Conservation (phyloP, 768 basidiomycete species). For the Hortiboletus campestris region DNA sequence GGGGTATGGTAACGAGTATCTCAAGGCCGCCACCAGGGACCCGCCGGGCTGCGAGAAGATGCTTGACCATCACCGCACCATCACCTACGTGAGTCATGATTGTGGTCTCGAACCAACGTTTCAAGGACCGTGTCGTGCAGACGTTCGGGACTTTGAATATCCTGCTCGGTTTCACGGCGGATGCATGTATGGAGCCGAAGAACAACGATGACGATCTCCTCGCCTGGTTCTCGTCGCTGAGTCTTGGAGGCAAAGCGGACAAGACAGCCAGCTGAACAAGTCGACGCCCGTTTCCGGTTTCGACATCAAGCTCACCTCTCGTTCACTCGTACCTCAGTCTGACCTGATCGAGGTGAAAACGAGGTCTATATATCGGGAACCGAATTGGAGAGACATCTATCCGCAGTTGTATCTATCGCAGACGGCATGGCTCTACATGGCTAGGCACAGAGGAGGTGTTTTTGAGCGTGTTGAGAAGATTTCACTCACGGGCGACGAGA, state of each 20-base stretch:
- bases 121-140: slow-evolving; percentile 32
- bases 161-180: slow-evolving; percentile 58
- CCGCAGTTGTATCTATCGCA: slow-evolving; percentile 70
- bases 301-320: slow-evolving; percentile 25
- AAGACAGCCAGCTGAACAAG: background rate
- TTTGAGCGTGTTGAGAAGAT: slow-evolving; percentile 52
- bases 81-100: slow-evolving; percentile 52
- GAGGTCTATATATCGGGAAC: slow-evolving; percentile 24
- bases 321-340: slow-evolving; percentile 34
- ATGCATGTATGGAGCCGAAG: slow-evolving; percentile 34
- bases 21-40: slow-evolving; percentile 50
- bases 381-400: slow-evolving; percentile 60
- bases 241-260: slow-evolving; percentile 7
- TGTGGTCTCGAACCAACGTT: background rate
- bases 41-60: slow-evolving; percentile 48
- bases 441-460: slow-evolving; percentile 51
- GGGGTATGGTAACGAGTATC: slow-evolving; percentile 61
- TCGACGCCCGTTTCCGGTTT: slow-evolving; percentile 6
- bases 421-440: slow-evolving; percentile 60
- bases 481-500: slow-evolving; percentile 33
- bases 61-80: slow-evolving; percentile 60
- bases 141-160: slow-evolving; percentile 56
- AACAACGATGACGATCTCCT: slow-evolving; percentile 25
- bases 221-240: slow-evolving; percentile 24
- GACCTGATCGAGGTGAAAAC: slow-evolving; percentile 38